Base-by-base conservation (phyloP, 768 basidiomycete genomes). In the Coprinopsis strossmayeri region DNA sequence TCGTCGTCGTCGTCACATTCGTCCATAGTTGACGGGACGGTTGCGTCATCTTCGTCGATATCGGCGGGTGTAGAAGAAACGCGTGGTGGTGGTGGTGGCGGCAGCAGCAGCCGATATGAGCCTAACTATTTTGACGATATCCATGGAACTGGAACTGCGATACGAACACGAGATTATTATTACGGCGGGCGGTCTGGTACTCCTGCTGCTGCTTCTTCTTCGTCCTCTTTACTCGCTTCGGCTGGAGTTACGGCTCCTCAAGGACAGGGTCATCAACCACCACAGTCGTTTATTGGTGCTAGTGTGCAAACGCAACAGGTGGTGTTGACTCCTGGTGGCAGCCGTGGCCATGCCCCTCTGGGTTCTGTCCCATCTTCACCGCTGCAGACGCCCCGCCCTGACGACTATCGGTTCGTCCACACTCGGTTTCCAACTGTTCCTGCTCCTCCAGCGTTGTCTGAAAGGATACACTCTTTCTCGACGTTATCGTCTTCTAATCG, bases 311-410 rank as follows among this genome's bases (percentile, higher is more conserved):
- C n/a, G n/a, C n/a, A n/a, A n/a, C n/a, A n/a, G n/a, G n/a, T n/a
- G n/a, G n/a, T n/a, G n/a, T n/a, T n/a, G n/a, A n/a, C n/a, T n/a
- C n/a, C n/a, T n/a, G n/a, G 21, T 50, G 26, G 23, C n/a, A 11
- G 2, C 41, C n/a, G n/a, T n/a, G n/a, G n/a, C n/a, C n/a, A n/a
- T n/a, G n/a, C n/a, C n/a, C n/a, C 30, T 11, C 10, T 11, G 35
- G 35, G 17, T 38, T 11, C 11, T 38, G 17, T 42, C 23, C 38
- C 52, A 30, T 24, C 52, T 17, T 46, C 39, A 15, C 42, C 26
- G 3, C 25, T 45, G 17, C 46, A 46, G 23, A 56, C 53, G 21
- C 53, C 55, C 39, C 51, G 43, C 39, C 34, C 47, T 34, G 44
- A 42, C 9, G 40, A 42, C 9, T 42, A 42, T 17, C 40, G 40